phyloP scores from a whole-genome alignment of 176 grass and related monocot genomes.

The Oryza glumipatula region DNA sequence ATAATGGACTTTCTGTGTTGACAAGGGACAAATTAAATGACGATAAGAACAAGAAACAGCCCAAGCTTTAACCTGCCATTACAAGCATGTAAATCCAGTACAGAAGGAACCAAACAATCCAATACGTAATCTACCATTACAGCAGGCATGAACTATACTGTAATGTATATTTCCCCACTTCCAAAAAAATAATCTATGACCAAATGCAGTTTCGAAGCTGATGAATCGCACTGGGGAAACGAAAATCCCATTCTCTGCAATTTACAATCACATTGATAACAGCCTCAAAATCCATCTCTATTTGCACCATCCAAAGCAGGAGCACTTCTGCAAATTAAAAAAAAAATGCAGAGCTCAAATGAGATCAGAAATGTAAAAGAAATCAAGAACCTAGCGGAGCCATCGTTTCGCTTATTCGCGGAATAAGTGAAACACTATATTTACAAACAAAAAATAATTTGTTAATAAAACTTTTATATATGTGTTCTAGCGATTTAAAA shows the following conservation, averaged over 20 bases:
- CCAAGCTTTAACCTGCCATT: background rate
- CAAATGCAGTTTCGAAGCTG: background rate
- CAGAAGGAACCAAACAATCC: conserved; percentile 33
- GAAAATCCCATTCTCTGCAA: conserved; percentile 7
- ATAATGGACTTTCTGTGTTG: background rate
- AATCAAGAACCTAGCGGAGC: too few relatives aligned
- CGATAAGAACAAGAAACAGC: background rate
- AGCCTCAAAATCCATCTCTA: conserved; percentile 29
- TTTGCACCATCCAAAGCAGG: conserved; percentile 85
- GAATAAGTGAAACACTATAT: too few relatives aligned
- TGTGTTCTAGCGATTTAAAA: too few relatives aligned
- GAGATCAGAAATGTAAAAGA: background rate
- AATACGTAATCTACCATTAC: conserved; percentile 13
- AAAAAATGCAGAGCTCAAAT: background rate
- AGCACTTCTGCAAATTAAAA: conserved; percentile 48
- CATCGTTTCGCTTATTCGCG: too few relatives aligned
- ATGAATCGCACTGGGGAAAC: background rate
- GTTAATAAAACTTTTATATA: too few relatives aligned
- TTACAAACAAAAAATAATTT: too few relatives aligned
- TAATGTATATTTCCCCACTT: background rate
- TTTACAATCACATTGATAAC: conserved; percentile 19
- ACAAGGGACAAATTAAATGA: background rate
- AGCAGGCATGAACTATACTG: background rate
- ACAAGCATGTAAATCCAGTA: background rate
- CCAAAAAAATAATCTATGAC: background rate